phyloP scores from a whole-genome alignment of 2,329 filamentous ascomycete genomes.

The Fusarium brachygibbosum region DNA sequence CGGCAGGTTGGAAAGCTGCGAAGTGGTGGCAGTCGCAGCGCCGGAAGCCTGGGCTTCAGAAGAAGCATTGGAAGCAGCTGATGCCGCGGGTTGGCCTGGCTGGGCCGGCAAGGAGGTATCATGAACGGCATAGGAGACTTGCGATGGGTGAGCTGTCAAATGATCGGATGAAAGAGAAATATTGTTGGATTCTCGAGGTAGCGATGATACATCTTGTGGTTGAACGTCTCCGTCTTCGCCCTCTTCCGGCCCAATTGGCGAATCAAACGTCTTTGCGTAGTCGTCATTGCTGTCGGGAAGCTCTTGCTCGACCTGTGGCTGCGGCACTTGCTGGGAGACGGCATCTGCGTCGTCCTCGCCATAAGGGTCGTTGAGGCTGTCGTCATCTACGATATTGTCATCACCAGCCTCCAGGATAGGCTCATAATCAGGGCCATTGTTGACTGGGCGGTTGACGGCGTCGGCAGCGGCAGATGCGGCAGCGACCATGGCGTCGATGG shows the following conservation, averaged over 20 bases:
- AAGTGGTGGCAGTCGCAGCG: constrained; percentile 36
- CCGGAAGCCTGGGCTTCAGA: constrained; percentile 48
- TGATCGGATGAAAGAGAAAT: constrained; percentile 58
- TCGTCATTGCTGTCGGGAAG: constrained; percentile 60
- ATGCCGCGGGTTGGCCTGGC: constrained; percentile 44
- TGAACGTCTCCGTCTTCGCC: constrained; percentile 54
- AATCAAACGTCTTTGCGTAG: constrained; percentile 66
- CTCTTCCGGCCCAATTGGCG: constrained; percentile 57
- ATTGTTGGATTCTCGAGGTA: constrained; percentile 59
- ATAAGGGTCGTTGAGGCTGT: constrained; percentile 64
- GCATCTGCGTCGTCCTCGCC: constrained; percentile 56
- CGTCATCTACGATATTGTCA: constrained; percentile 60
- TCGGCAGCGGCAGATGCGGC: constrained; percentile 51
- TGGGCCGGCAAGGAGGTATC: constrained; percentile 50
- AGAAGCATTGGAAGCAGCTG: constrained; percentile 49
- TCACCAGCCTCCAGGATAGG: constrained; percentile 54
- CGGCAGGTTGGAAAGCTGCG: constrained; percentile 45
- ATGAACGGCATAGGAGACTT: constrained; percentile 52
- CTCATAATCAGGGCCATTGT: constrained; percentile 51
- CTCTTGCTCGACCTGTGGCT: constrained; percentile 50
- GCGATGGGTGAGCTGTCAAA: constrained; percentile 53
- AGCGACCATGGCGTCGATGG: constrained; percentile 62
- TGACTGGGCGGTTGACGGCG: constrained; percentile 50
- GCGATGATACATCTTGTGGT: constrained; percentile 61
- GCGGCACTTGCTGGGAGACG: constrained; percentile 46